Evolutionary conservation across 495 filamentous ascomycete genomes (phyloP), one percentile per base, ranked within the genome.

Genomic region (Penicillium paxilli): DNA sequence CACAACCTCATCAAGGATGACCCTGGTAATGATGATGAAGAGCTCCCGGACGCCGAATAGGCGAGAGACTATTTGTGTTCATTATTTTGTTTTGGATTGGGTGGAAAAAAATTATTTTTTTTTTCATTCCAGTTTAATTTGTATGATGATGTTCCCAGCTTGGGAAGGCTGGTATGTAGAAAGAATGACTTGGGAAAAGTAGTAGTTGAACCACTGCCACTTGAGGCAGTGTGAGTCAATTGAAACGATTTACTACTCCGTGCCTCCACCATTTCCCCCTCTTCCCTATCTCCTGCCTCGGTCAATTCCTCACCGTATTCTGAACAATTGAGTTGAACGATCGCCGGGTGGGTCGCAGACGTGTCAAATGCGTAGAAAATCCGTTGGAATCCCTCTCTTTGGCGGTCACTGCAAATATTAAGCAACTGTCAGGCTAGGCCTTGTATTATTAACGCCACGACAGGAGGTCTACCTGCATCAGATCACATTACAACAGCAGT

Each of bases 1-100:
- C 78, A 80, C 45, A 79, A 77, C 58, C 59, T 76, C n/a, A 59
- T 75, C 14, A 57, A 60, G 24, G 53, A 70, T 9, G 73, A 77
- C 48, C 66, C 72, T 24, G 75, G 68, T 6, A 74, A 69, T 46
- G 71, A 75, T 51, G 73, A 68, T n/a, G 70, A 75, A 48, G 66
- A 71, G 35, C 52, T 67, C 49, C 51, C 60, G 16, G 54, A 62
- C 17, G 68, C 71, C 26, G 58, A 75, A 47, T 57, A 59, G 35
- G 4, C 30, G 17, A 25, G 6, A 11, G 9, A 32, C n/a, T n/a
- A n/a, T n/a, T n/a, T n/a, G n/a, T n/a, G n/a, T n/a, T n/a, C n/a
- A n/a, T n/a, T n/a, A n/a, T n/a, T n/a, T n/a, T n/a, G n/a, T n/a
- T n/a, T n/a, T n/a, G 25, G 49, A 21, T 11, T 32, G 21, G 24